A percentile compares a stretch with the other conserved stretches of the same genome.
These are phyloP conservation scores for Cornus controversa DNA, from an alignment of 148 eudicot species.

Conservation along the genomic window DNA sequence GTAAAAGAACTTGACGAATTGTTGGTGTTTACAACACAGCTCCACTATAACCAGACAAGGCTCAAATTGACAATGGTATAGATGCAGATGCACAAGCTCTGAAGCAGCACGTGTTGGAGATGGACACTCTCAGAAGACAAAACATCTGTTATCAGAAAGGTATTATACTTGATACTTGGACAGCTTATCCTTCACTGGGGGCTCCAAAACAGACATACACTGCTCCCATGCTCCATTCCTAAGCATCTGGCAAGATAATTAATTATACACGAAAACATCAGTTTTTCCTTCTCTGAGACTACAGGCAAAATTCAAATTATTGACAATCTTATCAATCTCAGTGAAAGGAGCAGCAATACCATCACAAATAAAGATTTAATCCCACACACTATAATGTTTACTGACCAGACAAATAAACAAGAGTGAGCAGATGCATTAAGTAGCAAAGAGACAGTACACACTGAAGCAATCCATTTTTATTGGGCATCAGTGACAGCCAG, in stretches of 20 bases:
- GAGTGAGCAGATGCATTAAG: background rate
- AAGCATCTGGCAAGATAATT: conserved; percentile 58
- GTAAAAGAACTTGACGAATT: conserved; percentile 16
- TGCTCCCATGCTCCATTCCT: conserved; percentile 85
- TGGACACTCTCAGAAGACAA: background rate
- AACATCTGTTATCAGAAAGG: background rate
- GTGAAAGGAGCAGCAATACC: background rate
- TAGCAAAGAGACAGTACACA: background rate
- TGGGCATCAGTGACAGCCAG: background rate
- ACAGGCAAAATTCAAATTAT: background rate
- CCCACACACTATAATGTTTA: background rate
- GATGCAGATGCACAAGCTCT: conserved; percentile 1
- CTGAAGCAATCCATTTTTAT: background rate
- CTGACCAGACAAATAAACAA: background rate
- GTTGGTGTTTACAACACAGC: conserved; percentile 10
- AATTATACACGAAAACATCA: background rate
- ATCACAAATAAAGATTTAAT: background rate
- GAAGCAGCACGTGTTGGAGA: conserved; percentile 8
- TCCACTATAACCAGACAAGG: background rate
- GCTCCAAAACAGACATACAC: conserved; percentile 80
- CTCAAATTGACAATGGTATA: conserved; percentile 1
- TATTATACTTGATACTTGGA: conserved; percentile 64
- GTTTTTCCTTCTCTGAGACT: background rate
- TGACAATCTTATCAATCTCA: background rate
- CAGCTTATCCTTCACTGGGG: conserved; percentile 60